Percentiles rank a stretch among this genome's conserved stretches.
These are phyloP conservation scores for Pseudogymnoascus sp. DNA, from an alignment of 2,329 filamentous ascomycete species.

Conservation along the genomic window DNA sequence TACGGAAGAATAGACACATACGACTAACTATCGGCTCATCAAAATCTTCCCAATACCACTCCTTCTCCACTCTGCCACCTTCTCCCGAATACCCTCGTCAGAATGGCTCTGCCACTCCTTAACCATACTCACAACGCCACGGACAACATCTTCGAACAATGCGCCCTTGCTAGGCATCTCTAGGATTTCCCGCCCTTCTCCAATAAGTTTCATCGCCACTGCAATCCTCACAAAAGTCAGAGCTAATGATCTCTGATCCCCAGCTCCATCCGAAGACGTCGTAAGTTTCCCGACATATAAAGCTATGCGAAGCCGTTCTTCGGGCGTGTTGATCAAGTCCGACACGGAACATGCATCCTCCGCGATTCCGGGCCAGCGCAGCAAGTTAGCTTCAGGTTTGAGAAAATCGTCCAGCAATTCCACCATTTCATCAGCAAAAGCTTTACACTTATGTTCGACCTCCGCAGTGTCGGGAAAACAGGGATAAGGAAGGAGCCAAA, in stretches of 20 bases:
- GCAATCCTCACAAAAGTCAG: slow-evolving; percentile 9
- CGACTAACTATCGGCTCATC: background rate
- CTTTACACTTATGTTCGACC: slow-evolving; percentile 8
- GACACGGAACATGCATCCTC: slow-evolving; percentile 8
- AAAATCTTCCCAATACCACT: slow-evolving; percentile 8
- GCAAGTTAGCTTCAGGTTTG: slow-evolving; percentile 3
- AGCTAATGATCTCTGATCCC: background rate
- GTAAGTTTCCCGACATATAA: slow-evolving; percentile 9
- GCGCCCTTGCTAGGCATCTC: background rate
- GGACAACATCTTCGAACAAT: background rate
- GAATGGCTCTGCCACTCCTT: slow-evolving; percentile 11
- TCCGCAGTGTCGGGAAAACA: background rate
- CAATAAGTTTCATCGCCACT: slow-evolving; percentile 12
- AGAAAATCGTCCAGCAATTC: slow-evolving; percentile 4
- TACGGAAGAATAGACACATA: too few relatives aligned
- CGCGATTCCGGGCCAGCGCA: slow-evolving; percentile 11
- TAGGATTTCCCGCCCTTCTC: background rate
- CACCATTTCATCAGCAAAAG: slow-evolving; percentile 9
- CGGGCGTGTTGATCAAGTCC: slow-evolving; percentile 8
- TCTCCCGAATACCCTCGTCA: slow-evolving; percentile 12
- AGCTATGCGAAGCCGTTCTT: slow-evolving; percentile 11
- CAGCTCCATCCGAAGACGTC: background rate
- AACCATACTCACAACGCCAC: slow-evolving; percentile 3
- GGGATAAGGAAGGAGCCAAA: slow-evolving; percentile 14
- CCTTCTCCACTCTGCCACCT: slow-evolving; percentile 13